These are phyloP conservation scores for Moniliella sp. DNA, from an alignment of 1,284 basidiomycete genomes.

Conservation along the genomic window DNA sequence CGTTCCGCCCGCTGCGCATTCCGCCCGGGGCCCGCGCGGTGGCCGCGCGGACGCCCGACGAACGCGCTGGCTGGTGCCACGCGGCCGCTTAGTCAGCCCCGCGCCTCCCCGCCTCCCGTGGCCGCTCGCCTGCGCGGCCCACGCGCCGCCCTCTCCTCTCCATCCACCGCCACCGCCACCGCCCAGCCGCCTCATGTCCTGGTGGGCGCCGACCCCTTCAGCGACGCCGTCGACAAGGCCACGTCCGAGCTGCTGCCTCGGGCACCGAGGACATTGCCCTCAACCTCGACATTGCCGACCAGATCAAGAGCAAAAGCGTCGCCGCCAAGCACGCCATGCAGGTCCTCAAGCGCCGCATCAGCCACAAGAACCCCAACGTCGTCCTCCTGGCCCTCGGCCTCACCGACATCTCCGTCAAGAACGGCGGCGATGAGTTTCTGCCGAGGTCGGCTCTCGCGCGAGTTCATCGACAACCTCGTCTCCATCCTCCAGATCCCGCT, in stretches of 20 bases:
- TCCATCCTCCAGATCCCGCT: constrained; percentile 57
- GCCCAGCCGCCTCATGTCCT: too few relatives aligned
- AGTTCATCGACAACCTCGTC: constrained; percentile 77
- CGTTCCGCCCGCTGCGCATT: too few relatives aligned
- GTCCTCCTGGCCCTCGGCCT: too few relatives aligned
- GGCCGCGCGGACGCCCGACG: too few relatives aligned
- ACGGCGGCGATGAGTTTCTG: constrained; percentile 80
- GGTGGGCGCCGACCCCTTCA: constrained; percentile 23
- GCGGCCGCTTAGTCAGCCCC: too few relatives aligned
- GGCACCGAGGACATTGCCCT: constrained; percentile 64
- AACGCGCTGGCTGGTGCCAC: too few relatives aligned
- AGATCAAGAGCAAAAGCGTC: constrained; percentile 69
- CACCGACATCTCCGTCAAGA: constrained; percentile 85
- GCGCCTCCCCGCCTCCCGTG: too few relatives aligned
- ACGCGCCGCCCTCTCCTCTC: too few relatives aligned
- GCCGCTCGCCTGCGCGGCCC: too few relatives aligned
- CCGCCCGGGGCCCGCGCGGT: too few relatives aligned
- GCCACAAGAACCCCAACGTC: constrained; percentile 88
- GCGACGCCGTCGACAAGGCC: constrained; percentile 47
- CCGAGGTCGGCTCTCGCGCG: constrained; percentile 43
- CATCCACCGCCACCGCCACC: too few relatives aligned
- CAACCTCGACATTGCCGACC: constrained; percentile 85
- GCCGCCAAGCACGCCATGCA: constrained; percentile 69
- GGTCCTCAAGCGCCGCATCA: constrained; percentile 61
- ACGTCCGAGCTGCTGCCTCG: constrained; percentile 64